Evolutionary conservation across 2,329 filamentous ascomycete genomes (phyloP).

Genomic region (Tolypocladium amazonense): DNA sequence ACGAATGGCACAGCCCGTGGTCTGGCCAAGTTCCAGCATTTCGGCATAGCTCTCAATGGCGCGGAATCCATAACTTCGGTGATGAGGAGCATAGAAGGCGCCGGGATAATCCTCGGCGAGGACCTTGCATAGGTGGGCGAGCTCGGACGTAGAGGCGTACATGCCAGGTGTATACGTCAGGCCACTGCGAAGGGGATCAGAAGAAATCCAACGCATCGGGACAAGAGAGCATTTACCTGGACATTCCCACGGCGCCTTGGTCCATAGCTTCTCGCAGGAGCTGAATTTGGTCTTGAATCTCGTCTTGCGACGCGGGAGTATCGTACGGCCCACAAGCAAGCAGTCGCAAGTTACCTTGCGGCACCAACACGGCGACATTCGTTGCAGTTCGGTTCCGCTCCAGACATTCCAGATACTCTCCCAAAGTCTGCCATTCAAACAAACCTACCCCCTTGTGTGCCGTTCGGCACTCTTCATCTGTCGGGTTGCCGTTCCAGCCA

Average conservation of each 20-base stretch:
- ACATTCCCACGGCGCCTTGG: slow-evolving; percentile 14
- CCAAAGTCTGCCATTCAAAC: slow-evolving; percentile 12
- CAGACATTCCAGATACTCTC: slow-evolving; percentile 12
- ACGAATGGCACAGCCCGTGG: slow-evolving; percentile 13
- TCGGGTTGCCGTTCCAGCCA: slow-evolving; percentile 14
- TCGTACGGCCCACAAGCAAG: slow-evolving; percentile 13
- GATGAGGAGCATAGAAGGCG: slow-evolving; percentile 12
- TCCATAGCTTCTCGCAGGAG: slow-evolving; percentile 9
- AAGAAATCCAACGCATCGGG: neutral
- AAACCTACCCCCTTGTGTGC: slow-evolving; percentile 5
- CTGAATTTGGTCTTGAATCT: slow-evolving; percentile 10
- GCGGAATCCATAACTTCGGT: slow-evolving; percentile 12
- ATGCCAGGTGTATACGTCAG: slow-evolving; percentile 14
- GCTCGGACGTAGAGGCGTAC: slow-evolving; percentile 14
- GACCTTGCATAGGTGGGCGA: slow-evolving; percentile 9
- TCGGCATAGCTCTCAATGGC: slow-evolving; percentile 14
- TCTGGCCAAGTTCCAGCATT: slow-evolving; percentile 11
- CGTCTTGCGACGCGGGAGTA: slow-evolving; percentile 5
- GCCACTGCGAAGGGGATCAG: slow-evolving; percentile 4
- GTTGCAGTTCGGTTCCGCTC: slow-evolving; percentile 11
- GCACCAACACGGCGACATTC: slow-evolving; percentile 13
- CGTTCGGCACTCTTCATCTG: slow-evolving; percentile 10
- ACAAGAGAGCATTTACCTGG: slow-evolving; percentile 5
- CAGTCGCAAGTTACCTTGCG: slow-evolving; percentile 12
- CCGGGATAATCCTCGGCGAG: slow-evolving; percentile 11